These are phyloP conservation scores for Fusarium ambrosium DNA, from an alignment of 2,329 filamentous ascomycete genomes.

Conservation along the genomic window DNA sequence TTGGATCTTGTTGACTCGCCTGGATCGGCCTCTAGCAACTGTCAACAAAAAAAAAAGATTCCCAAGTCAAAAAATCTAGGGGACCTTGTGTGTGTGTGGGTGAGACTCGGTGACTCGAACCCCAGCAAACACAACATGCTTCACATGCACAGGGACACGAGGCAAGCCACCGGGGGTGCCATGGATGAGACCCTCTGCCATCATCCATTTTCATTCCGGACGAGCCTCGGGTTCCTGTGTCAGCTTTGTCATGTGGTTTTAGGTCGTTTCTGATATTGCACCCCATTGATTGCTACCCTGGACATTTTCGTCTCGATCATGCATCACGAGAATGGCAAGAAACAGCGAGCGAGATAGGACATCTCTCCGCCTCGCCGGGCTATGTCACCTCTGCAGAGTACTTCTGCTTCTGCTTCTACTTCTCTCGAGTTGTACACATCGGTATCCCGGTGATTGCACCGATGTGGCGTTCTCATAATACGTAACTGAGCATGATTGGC, in stretches of 20 bases:
- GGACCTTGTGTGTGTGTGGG: constrained; percentile 18
- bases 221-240: constrained; percentile 32
- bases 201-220: constrained; percentile 16
- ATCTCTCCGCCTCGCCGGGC: constrained; percentile 34
- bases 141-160: constrained; percentile 8
- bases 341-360: constrained; percentile 14
- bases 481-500: not conserved
- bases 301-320: constrained; percentile 12
- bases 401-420: too few relatives aligned
- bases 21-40: constrained; percentile 28
- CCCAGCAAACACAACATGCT: constrained; percentile 23
- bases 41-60: constrained; percentile 28
- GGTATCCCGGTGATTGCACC: constrained; percentile 30
- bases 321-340: constrained; percentile 9
- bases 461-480: constrained; percentile 8
- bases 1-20: constrained; percentile 39
- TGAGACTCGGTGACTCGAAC: constrained; percentile 26
- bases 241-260: constrained; percentile 1
- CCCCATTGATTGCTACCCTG: constrained; percentile 28
- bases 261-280: not conserved
- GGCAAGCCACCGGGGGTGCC: not conserved
- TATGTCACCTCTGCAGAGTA: not conserved
- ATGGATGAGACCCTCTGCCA: not conserved
- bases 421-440: not conserved
- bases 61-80: not conserved